Evolutionary conservation across 164 flowering plant genomes (phyloP).

Genomic region (Taxillus chinensis): DNA sequence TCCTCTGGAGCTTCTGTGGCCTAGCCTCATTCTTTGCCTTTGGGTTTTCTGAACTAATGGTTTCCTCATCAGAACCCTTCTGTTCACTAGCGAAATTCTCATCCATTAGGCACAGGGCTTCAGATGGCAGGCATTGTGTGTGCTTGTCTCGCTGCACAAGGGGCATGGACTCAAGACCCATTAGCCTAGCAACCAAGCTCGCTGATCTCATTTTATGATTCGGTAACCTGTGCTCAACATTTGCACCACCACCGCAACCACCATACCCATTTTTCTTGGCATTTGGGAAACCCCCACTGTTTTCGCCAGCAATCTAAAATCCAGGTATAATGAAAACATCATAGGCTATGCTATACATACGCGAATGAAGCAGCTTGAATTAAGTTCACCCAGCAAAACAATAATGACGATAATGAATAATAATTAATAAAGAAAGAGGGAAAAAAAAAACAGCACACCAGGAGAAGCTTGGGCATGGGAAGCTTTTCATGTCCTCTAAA

Average conservation of each 20-base stretch:
- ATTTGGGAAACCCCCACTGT: slow-evolving; percentile 73
- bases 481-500: slow-evolving; percentile 66
- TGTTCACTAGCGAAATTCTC: slow-evolving; percentile 11
- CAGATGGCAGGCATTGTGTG: slow-evolving; percentile 21
- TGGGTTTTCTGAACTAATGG: slow-evolving; percentile 24
- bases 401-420: neutral
- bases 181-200: slow-evolving; percentile 76
- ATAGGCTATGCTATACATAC: neutral
- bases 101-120: slow-evolving; percentile 9
- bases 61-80: slow-evolving; percentile 17
- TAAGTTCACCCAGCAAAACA: neutral
- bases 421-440: neutral
- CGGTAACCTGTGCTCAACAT: slow-evolving; percentile 14
- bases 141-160: slow-evolving; percentile 22
- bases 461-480: slow-evolving; percentile 53
- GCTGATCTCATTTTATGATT: slow-evolving; percentile 51
- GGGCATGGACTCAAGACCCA: slow-evolving; percentile 94
- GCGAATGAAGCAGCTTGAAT: neutral
- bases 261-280: slow-evolving; percentile 26
- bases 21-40: slow-evolving; percentile 37
- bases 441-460: slow-evolving; percentile 33
- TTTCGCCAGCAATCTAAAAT: slow-evolving; percentile 76
- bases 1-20: slow-evolving; percentile 84
- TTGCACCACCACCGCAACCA: slow-evolving; percentile 4
- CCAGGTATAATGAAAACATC: neutral